A percentile compares a stretch with the other conserved stretches of the same genome.
phyloP scores from a whole-genome alignment of 208 protist genomes.

The Ichthyophonus hoferi region DNA sequence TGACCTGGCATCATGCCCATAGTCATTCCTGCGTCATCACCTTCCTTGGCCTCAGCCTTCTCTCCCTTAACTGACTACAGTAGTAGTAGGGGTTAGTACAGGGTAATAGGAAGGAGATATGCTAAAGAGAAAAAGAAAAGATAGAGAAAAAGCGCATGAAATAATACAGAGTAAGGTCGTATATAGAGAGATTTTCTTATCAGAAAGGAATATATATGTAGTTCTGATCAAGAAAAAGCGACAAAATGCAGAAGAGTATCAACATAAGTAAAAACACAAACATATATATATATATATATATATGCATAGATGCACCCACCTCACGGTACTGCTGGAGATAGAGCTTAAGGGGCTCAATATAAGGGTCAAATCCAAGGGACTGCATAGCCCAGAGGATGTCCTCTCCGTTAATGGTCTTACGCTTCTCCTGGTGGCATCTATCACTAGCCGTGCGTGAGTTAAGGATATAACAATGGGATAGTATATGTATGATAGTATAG shows the following conservation, averaged over 20 bases:
- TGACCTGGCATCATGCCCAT: neutral
- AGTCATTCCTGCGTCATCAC: neutral
- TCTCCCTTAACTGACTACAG: neutral
- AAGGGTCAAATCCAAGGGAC: constrained; percentile 59
- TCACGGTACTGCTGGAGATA: constrained; percentile 55
- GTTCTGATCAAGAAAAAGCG: neutral
- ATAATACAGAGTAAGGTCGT: too few species aligned
- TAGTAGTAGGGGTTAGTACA: too few species aligned
- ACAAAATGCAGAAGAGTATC: neutral
- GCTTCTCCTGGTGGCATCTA: constrained; percentile 54
- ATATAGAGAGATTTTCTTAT: too few species aligned
- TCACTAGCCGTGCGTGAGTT: constrained; percentile 49
- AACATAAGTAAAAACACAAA: too few species aligned
- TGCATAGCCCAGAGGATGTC: constrained; percentile 61
- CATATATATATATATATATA: neutral
- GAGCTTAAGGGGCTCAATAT: constrained; percentile 55
- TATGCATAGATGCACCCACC: constrained; percentile 28
- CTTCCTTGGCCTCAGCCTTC: neutral
- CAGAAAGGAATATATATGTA: too few species aligned
- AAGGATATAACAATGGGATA: too few species aligned
- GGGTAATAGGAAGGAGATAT: too few species aligned
- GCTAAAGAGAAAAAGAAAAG: too few species aligned
- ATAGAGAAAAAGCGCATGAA: too few species aligned
- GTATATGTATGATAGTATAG: too few species aligned
- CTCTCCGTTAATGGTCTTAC: constrained; percentile 63